phyloP scores from a whole-genome alignment of 495 filamentous ascomycete species.

The Aspergillus heteromorphus region DNA sequence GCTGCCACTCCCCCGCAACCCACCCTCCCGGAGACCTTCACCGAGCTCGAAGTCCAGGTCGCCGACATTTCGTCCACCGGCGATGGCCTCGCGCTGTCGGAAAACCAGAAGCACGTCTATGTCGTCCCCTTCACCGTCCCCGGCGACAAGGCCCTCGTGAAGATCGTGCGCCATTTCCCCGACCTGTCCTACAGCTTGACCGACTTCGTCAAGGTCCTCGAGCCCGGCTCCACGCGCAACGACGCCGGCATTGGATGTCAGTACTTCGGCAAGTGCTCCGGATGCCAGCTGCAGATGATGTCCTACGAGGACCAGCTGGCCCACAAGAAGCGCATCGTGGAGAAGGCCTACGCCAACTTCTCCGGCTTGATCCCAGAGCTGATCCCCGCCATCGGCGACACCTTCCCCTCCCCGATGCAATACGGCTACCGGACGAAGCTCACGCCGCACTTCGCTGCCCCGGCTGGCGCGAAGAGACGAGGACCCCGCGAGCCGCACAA shows the following conservation, averaged over 20 bases:
- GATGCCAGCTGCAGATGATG: slow-evolving; percentile 97
- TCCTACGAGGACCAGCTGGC: slow-evolving; percentile 78
- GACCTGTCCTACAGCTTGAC: slow-evolving; percentile 60
- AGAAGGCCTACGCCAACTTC: slow-evolving; percentile 90
- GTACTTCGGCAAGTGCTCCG: slow-evolving; percentile 84
- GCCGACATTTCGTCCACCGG: slow-evolving; percentile 80
- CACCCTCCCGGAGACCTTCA: slow-evolving; percentile 58
- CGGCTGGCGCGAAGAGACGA: slow-evolving; percentile 35
- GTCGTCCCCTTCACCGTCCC: slow-evolving; percentile 86
- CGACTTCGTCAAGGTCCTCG: slow-evolving; percentile 74
- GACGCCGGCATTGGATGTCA: slow-evolving; percentile 70
- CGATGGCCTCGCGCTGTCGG: slow-evolving; percentile 69
- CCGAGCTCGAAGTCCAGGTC: slow-evolving; percentile 75
- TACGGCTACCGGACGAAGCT: slow-evolving; percentile 95
- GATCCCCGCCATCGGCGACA: slow-evolving; percentile 72
- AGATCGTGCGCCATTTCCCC: slow-evolving; percentile 65
- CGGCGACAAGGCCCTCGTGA: slow-evolving; percentile 74
- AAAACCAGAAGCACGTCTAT: slow-evolving; percentile 67
- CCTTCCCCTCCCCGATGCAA: slow-evolving; percentile 81
- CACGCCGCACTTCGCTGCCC: slow-evolving; percentile 85
- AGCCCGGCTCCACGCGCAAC: slow-evolving; percentile 68
- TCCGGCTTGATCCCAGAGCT: slow-evolving; percentile 70
- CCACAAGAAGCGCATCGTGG: slow-evolving; percentile 79
- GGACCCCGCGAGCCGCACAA: slow-evolving; percentile 28
- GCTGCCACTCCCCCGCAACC: slow-evolving; percentile 15